Percentiles rank a stretch among this genome's conserved stretches.
Conservation (phyloP, 225 moss, liverwort and hornwort genomes). For the Climacium dendroides region DNA sequence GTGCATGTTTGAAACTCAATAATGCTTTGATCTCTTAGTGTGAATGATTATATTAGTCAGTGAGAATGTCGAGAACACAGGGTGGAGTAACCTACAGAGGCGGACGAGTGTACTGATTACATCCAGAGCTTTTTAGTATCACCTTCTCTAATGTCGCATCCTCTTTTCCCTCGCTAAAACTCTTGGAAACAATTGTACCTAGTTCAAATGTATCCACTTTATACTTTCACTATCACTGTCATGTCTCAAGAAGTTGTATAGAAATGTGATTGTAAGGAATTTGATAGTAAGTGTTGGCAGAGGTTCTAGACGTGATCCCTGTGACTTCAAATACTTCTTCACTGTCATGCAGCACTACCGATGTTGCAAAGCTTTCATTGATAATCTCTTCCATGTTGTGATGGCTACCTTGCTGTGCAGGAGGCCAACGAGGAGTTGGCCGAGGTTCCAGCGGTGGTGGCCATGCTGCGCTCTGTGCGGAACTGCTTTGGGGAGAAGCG, state of each 20-base stretch:
- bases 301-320: background rate
- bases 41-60: background rate
- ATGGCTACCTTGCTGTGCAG: slow-evolving; percentile 12
- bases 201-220: background rate
- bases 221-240: background rate
- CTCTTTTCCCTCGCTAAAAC: background rate
- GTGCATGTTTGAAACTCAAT: background rate
- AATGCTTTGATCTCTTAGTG: background rate
- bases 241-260: background rate
- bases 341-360: background rate
- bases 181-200: too few species aligned
- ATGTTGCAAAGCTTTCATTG: background rate
- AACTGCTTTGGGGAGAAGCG: slow-evolving; percentile 71
- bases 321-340: background rate
- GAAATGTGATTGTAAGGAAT: background rate
- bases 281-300: background rate
- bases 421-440: slow-evolving; percentile 51
- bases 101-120: background rate
- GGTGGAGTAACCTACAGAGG: background rate
- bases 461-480: slow-evolving; percentile 76
- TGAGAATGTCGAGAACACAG: background rate
- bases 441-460: slow-evolving; percentile 49
- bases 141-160: background rate
- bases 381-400: background rate
- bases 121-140: background rate